phyloP scores from a whole-genome alignment of 495 filamentous ascomycete genomes.

The Xylaria acuta region DNA sequence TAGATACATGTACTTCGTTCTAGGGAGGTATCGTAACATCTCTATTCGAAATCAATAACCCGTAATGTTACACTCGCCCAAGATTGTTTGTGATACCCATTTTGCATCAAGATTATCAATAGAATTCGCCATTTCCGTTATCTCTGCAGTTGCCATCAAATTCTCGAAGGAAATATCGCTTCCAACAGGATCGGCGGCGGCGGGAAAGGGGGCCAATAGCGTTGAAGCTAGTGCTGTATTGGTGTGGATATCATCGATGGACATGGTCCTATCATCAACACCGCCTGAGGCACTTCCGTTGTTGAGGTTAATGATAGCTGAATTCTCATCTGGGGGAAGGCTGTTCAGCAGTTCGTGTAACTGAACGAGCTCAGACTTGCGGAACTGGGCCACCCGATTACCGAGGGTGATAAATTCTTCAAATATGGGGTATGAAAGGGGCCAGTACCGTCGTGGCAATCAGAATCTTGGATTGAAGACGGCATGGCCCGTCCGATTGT shows the following conservation, averaged over 20 bases:
- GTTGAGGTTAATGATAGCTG: too few species aligned
- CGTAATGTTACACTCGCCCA: background rate
- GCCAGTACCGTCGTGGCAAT: background rate
- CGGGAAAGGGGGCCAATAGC: too few species aligned
- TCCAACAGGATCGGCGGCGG: too few species aligned
- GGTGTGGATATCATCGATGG: background rate
- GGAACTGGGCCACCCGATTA: conserved; percentile 2
- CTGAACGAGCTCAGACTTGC: background rate
- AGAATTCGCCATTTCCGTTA: too few species aligned
- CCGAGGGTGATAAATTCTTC: conserved; percentile 2
- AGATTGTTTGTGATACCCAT: background rate
- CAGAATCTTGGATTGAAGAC: background rate
- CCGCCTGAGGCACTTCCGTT: background rate
- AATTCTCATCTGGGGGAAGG: too few species aligned
- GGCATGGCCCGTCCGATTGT: too few species aligned
- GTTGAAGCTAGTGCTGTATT: background rate
- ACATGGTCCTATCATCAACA: background rate
- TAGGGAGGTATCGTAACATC: too few species aligned
- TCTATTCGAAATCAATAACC: background rate
- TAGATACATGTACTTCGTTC: too few species aligned
- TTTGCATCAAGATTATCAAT: background rate
- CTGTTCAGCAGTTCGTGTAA: background rate
- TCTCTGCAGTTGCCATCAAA: too few species aligned
- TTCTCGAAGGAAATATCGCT: too few species aligned
- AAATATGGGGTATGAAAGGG: conserved; percentile 2